phyloP scores from a whole-genome alignment of 179 eudicot genomes.

The Silene noctiflora region DNA sequence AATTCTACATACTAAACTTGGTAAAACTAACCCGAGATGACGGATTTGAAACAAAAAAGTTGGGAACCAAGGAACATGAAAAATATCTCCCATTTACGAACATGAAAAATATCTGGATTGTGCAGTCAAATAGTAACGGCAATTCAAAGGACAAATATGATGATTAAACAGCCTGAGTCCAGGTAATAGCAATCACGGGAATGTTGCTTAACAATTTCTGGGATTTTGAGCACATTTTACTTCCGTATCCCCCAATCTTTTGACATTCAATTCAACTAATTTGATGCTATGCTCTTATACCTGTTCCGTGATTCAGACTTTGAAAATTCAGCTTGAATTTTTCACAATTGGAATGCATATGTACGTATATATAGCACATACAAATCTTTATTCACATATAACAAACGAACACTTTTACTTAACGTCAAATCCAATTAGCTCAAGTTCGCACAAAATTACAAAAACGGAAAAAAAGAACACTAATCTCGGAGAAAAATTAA shows the following conservation, averaged over 20 bases:
- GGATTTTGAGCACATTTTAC: constrained; percentile 11
- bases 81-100: not conserved
- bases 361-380: not conserved
- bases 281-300: not conserved
- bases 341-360: not conserved
- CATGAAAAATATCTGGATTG: constrained; percentile 5
- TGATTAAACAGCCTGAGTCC: not conserved
- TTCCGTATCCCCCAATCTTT: not conserved
- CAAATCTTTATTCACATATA: not conserved
- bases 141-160: not conserved
- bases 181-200: constrained; percentile 20
- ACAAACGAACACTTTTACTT: not conserved
- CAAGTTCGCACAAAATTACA: not conserved
- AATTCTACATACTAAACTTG: too few species aligned
- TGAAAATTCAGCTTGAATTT: constrained; percentile 1
- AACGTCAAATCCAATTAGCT: not conserved
- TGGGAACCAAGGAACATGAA: too few species aligned
- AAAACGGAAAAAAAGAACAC: not conserved
- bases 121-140: not conserved
- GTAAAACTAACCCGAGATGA: not conserved
- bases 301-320: constrained; percentile 22
- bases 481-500: not conserved
- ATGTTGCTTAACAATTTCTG: constrained; percentile 6
- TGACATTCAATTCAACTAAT: constrained; percentile 24
- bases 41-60: not conserved